Base-by-base conservation (phyloP, 169 alveolate genomes). In the Cryptosporidium baileyi region DNA sequence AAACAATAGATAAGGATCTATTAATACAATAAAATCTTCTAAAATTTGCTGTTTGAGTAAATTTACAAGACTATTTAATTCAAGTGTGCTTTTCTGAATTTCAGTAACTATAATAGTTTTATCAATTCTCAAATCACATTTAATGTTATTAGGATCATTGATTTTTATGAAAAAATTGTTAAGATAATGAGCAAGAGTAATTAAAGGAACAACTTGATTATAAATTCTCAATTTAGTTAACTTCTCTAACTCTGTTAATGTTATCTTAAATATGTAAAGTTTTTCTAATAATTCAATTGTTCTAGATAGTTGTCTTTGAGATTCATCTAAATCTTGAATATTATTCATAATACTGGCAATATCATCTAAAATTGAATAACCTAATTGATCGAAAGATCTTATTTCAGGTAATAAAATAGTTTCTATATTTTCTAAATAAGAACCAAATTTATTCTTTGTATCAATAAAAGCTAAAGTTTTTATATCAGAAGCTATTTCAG, bases 1-100 rank as follows among this genome's bases (percentile, higher is more conserved):
- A 57, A 74, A 54, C 36, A 74, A 57, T 3, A 74, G n/a, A 74
- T 59, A 74, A 15, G 85, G 85, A 26, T 74, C 85, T 24, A 74
- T 74, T 24, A 74, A 8, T 11, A 59, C 63, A 1, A 74, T 9
- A 36, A 74, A 74, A 36, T 74, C 85, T n/a, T 74, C 85, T 1
- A 44, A n/a, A 22, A 74, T 74, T 40, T 74, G 85, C 24, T 54
- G 45, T n/a, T 57, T 74, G 22, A 74, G 41, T 22, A 26, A 9
- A 5, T 8, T 47, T 17, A 52, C 11, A 7, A 54, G 38, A 24
- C 15, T 38, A 19, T 43, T 67, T 17, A n/a, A 40, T 45, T 74
- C 74, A 2, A 9, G 24, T 4, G 54, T 28, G 17, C 28, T 22
- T 6, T 40, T 57, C 54, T 57, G 30, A 9, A 74, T 41, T 22